phyloP scores from a whole-genome alignment of 495 filamentous ascomycete genomes.

The Penicillium dipodomyicola region DNA sequence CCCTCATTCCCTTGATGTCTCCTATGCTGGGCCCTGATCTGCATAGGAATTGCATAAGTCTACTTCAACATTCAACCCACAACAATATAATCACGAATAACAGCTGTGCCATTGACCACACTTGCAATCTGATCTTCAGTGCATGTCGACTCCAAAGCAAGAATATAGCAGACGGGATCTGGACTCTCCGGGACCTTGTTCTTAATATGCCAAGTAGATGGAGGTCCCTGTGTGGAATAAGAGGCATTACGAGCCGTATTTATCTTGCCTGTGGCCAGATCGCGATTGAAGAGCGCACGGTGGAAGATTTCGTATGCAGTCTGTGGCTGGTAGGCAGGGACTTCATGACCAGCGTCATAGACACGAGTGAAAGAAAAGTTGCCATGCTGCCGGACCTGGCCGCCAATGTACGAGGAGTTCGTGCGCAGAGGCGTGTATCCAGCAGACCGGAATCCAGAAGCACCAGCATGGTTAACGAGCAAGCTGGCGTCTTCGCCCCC shows the following conservation, averaged over 20 bases:
- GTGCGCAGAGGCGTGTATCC: conserved; percentile 50
- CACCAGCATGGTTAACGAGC: conserved; percentile 39
- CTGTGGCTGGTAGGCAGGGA: conserved; percentile 58
- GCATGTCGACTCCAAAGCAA: conserved; percentile 39
- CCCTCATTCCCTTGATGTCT: neutral
- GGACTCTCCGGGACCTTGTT: conserved; percentile 41
- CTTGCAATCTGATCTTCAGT: conserved; percentile 48
- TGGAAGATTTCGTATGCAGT: conserved; percentile 55
- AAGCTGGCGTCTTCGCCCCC: conserved; percentile 46
- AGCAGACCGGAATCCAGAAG: conserved; percentile 44
- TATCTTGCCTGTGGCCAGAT: conserved; percentile 56
- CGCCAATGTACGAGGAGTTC: conserved; percentile 46
- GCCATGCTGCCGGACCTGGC: conserved; percentile 56
- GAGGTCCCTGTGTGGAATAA: conserved; percentile 51
- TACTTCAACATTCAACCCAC: conserved; percentile 21
- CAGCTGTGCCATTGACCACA: conserved; percentile 46
- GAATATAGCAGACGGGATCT: conserved; percentile 47
- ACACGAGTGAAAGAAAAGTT: conserved; percentile 60
- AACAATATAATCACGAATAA: conserved; percentile 51
- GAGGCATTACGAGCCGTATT: conserved; percentile 33
- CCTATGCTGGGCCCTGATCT: neutral
- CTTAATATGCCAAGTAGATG: conserved; percentile 52
- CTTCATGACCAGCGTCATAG: conserved; percentile 60
- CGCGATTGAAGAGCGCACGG: conserved; percentile 50
- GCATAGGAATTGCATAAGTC: neutral